Evolutionary conservation across 345 rosid genomes (phyloP).

Genomic region (Moricandia moricandioides): DNA sequence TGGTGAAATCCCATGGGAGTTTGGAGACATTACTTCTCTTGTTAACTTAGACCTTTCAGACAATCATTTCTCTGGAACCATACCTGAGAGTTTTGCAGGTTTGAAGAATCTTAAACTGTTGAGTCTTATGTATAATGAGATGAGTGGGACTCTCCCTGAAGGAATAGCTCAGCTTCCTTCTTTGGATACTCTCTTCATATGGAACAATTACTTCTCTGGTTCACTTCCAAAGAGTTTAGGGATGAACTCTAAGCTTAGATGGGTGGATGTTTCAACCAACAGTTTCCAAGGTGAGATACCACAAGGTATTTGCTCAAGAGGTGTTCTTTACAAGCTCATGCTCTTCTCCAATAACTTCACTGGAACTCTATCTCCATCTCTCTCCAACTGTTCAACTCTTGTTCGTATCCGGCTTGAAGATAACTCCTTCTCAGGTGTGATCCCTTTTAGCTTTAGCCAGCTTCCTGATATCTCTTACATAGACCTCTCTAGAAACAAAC

Average conservation of each 20-base stretch:
- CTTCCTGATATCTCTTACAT: constrained; percentile 69
- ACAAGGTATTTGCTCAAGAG: constrained; percentile 70
- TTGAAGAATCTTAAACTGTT: constrained; percentile 69
- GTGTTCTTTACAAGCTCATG: constrained; percentile 63
- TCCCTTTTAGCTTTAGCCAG: constrained; percentile 55
- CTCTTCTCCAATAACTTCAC: constrained; percentile 73
- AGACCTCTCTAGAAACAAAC: constrained; percentile 74
- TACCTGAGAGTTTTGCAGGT: constrained; percentile 73
- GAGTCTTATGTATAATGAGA: constrained; percentile 80
- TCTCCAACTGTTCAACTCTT: constrained; percentile 75
- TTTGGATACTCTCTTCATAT: constrained; percentile 71
- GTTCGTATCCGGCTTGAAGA: constrained; percentile 85
- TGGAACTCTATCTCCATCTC: constrained; percentile 61
- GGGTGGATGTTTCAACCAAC: constrained; percentile 90
- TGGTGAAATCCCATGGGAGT: constrained; percentile 67
- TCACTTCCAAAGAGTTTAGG: constrained; percentile 79
- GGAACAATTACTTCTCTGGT: constrained; percentile 85
- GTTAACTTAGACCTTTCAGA: constrained; percentile 81
- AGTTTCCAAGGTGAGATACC: constrained; percentile 73
- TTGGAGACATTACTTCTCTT: constrained; percentile 55
- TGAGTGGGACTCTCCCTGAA: constrained; percentile 80
- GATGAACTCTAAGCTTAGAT: constrained; percentile 65
- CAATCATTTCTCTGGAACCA: constrained; percentile 66
- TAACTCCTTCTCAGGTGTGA: constrained; percentile 77
- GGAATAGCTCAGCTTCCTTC: constrained; percentile 72